Evolutionary conservation across 2,329 filamentous ascomycete genomes (phyloP).

Genomic region (Beauveria asiatica): DNA sequence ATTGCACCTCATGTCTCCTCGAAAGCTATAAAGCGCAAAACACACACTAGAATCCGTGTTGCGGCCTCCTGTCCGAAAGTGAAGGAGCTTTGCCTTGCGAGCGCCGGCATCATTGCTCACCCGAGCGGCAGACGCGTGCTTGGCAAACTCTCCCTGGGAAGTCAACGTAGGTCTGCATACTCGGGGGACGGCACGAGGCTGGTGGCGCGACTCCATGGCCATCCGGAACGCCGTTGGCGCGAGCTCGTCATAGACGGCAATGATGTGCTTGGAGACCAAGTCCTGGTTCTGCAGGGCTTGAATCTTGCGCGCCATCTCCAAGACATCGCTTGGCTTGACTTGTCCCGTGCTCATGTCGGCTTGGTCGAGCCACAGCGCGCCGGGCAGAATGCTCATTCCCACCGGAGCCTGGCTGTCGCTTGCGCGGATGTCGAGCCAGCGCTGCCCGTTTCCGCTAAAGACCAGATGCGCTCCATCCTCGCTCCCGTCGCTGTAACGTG

Average conservation of each 20-base stretch:
- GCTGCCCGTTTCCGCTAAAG: not conserved
- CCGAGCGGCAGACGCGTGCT: not conserved
- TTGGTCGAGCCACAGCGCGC: not conserved
- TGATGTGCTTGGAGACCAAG: not conserved
- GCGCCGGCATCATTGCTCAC: not conserved
- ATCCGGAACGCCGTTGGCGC: not conserved
- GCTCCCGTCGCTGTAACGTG: not conserved
- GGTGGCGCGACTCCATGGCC: not conserved
- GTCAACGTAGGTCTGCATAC: not conserved
- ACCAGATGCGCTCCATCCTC: not conserved
- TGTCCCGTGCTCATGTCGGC: not conserved
- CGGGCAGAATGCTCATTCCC: not conserved
- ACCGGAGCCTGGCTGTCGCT: not conserved
- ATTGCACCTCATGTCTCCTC: not conserved
- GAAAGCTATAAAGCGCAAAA: conserved; percentile 3
- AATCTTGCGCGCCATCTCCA: not conserved
- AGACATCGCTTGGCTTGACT: not conserved
- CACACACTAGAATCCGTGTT: conserved; percentile 2
- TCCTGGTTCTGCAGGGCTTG: not conserved
- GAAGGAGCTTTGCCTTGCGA: not conserved
- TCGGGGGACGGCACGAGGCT: not conserved
- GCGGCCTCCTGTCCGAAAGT: not conserved
- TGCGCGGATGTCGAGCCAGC: not conserved
- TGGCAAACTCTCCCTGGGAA: not conserved
- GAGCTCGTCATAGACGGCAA: not conserved